Base-by-base conservation (phyloP, 257 asterid genomes). In the Leonotis leonurus region DNA sequence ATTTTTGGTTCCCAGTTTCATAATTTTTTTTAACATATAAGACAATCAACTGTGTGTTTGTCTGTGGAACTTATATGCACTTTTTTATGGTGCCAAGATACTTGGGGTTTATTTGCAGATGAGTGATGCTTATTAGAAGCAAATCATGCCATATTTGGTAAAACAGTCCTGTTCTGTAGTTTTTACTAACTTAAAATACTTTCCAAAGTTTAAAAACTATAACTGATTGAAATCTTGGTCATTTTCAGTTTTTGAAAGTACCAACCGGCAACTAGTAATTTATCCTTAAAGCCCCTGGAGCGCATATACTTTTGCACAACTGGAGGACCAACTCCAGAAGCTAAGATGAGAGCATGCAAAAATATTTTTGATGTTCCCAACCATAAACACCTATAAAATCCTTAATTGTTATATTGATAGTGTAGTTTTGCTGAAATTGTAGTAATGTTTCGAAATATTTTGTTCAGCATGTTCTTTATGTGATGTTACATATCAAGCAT, bases 1-100 rank as follows among this genome's bases (percentile, higher is more conserved):
- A 8, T 25, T 60, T 62, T 54, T 36, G 37, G 24, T 62, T 71
- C 63, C 58, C 6, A 20, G 51, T 60, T 57, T 41, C 37, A 59
- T 69, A 39, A 56, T 12, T 33, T 43, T 8, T n/a, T 57, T 17
- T 16, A 44, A 40, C 24, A 53, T 8, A 44, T 41, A 37, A 16
- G 35, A 20, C 14, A 10, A 51, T 36, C 45, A 59, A 24, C 25
- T 69, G 41, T 33, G 39, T 48, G 5, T 45, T 45, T 32, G 4
- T 22, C 43, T 32, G 14, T 29, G 11, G 36, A 36, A 35, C 44
- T 30, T 45, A 36, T 8, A 40, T 48, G 49, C 36, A 16, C 55
- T 73, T 57, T 20, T 29, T 22, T 43, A 16, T 52, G 14, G 29
- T 50, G 32, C 51, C 51, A 58, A 58, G 52, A 51, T 14, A 24